Percentiles rank a stretch among this genome's conserved stretches.
Conservation (phyloP, 192 early-diverging fungal genomes). For the Piromyces sp. region DNA sequence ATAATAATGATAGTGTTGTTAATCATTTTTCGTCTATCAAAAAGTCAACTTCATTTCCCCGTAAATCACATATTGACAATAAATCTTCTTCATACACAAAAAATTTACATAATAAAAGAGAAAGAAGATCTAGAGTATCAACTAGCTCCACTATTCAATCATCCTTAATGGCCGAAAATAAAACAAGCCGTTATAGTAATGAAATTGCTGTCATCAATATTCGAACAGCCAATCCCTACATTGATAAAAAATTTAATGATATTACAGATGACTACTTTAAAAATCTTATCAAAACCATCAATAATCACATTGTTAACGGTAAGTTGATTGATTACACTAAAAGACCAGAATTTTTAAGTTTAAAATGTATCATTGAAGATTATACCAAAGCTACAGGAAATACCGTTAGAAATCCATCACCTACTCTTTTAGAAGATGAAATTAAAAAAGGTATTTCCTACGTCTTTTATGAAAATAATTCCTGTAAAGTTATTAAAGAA, state of each 20-base stretch:
- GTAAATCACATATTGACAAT: too few relatives aligned
- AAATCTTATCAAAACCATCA: background rate
- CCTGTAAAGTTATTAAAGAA: background rate
- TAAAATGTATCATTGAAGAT: background rate
- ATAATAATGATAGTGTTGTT: background rate
- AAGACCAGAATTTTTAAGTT: background rate
- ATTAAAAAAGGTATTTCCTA: background rate
- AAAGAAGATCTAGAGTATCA: background rate
- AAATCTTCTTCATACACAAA: too few relatives aligned
- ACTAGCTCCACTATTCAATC: too few relatives aligned
- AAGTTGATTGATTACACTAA: background rate
- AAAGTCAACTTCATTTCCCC: too few relatives aligned
- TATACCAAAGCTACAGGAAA: background rate
- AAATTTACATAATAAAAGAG: too few relatives aligned
- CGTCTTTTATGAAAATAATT: background rate
- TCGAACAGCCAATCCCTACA: background rate
- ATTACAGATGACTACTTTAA: background rate
- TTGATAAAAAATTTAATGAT: background rate
- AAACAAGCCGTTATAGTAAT: background rate
- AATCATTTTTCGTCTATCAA: background rate
- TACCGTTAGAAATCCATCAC: background rate
- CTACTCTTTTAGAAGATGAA: background rate
- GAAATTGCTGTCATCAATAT: background rate
- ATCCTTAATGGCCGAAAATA: background rate
- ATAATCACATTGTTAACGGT: background rate